Base-by-base conservation (phyloP, 2,329 filamentous ascomycete species). In the Sporothrix sp. region DNA sequence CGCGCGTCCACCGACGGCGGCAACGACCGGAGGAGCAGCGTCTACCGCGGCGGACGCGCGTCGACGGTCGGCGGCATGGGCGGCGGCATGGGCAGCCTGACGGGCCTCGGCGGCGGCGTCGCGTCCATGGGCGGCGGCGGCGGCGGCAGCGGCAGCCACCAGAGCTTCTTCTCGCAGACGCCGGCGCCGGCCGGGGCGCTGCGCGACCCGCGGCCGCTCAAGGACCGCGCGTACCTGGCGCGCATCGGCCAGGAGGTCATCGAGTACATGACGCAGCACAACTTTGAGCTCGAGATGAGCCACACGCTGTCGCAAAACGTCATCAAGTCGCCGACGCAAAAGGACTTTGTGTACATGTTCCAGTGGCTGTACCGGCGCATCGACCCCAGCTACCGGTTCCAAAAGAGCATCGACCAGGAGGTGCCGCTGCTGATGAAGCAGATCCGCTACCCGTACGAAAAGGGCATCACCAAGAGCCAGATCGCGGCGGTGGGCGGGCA, bases 211-310 rank as follows among this genome's bases (percentile, higher is more conserved):
- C 80, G 94, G 51, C 86, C 90, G 13, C 71, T 97, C 48, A 86
- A 84, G 62, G 88, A 97, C 62, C 76, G 86, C 33, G 76, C 78
- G 20, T 95, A 85, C 59, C 87, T 94, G 63, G 76, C 81, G 27
- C 81, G 84, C 51, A 90, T 98, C 66, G 87, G 85, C 7, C 85
- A 93, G 59, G 90, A 98, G 61, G 69, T 98, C 50, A 71, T 95
- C 58, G 93, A 98, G 58, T 98, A 95, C 63, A 76, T 98, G 63
- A 83, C 87, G 1, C 83, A 90, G 52, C 84, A 96, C 66, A 95
- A 96, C 63, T 98, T 97, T 61, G 93, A 98, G 67, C 82, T 96
- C 76, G 90, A 97, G 59, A 95, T 94, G 83, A 96, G 95, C 68
- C 87, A 97, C 65, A 84, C 82, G 1, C 73, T 98, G n/a, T 87